Conservation (phyloP, 805 yeast species). For the Zygoascus ofunaensis region DNA sequence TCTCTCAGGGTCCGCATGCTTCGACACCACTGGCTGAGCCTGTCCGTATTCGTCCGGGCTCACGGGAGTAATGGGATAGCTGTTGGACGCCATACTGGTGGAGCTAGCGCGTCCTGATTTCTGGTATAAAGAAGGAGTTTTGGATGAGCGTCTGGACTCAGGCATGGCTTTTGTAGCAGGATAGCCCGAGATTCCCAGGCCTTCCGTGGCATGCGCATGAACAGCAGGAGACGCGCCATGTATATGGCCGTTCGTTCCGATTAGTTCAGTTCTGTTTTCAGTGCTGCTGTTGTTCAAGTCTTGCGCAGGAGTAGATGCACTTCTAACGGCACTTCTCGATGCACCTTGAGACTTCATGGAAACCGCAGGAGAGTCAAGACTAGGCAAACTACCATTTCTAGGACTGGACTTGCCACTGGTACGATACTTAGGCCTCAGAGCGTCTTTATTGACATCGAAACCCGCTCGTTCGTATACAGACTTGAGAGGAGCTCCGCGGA, state of each 20-base stretch:
- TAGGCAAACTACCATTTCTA: neutral
- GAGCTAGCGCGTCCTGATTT: neutral
- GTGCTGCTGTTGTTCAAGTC: no score
- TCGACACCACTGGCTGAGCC: no score
- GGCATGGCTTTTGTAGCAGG: neutral
- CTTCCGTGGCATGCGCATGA: neutral
- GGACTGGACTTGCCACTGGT: slow-evolving; percentile 2
- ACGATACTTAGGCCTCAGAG: slow-evolving; percentile 1
- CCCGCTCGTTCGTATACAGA: slow-evolving; percentile 37
- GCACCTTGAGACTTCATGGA: neutral
- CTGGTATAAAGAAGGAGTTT: neutral
- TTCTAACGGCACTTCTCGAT: neutral
- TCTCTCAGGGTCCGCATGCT: no score
- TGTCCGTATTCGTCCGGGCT: neutral
- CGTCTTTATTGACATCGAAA: slow-evolving; percentile 25
- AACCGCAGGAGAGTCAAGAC: neutral
- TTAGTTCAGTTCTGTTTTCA: no score
- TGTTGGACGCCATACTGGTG: neutral
- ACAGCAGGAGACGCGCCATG: no score
- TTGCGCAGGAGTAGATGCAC: neutral
- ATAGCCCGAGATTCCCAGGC: neutral
- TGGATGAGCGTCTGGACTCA: no score
- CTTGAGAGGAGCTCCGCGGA: slow-evolving; percentile 27
- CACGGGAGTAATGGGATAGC: neutral
- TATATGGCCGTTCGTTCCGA: no score